These are phyloP conservation scores for Spatholobus suberectus DNA, from an alignment of 306 rosid genomes.

Conservation along the genomic window DNA sequence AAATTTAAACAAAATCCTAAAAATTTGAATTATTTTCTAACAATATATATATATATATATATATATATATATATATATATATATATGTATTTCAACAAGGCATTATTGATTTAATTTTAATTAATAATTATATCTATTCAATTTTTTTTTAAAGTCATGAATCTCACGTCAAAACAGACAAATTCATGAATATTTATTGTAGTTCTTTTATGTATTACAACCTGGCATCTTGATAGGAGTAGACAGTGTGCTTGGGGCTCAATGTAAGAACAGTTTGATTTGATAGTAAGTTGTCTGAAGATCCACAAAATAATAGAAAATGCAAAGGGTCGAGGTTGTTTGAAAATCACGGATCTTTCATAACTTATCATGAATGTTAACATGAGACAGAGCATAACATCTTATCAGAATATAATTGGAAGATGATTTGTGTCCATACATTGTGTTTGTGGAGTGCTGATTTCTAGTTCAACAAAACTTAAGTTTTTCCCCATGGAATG, in stretches of 20 bases:
- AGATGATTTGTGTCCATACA: conserved; percentile 45
- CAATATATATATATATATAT: no score
- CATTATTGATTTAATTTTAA: no score
- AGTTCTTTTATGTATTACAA: not conserved
- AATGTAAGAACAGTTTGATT: not conserved
- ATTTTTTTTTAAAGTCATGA: no score
- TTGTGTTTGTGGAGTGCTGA: conserved; percentile 30
- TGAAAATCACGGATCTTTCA: conserved; percentile 45
- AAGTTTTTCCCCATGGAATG: not conserved
- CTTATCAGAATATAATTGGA: conserved; percentile 41
- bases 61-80: no score
- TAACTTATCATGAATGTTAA: conserved; percentile 45
- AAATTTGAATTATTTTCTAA: no score
- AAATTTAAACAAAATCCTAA: no score
- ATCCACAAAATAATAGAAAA: conserved; percentile 36
- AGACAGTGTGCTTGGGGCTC: not conserved
- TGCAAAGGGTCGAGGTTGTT: conserved; percentile 18
- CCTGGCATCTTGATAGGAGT: not conserved
- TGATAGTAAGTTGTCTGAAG: conserved; percentile 15
- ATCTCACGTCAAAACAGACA: not conserved
- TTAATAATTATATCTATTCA: no score
- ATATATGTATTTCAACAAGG: no score
- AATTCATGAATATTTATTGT: not conserved
- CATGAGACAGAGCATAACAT: conserved; percentile 34
- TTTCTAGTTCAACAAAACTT: conserved; percentile 1